phyloP scores from a whole-genome alignment of 2,329 filamentous ascomycete species.

The Ilyonectria robusta region DNA sequence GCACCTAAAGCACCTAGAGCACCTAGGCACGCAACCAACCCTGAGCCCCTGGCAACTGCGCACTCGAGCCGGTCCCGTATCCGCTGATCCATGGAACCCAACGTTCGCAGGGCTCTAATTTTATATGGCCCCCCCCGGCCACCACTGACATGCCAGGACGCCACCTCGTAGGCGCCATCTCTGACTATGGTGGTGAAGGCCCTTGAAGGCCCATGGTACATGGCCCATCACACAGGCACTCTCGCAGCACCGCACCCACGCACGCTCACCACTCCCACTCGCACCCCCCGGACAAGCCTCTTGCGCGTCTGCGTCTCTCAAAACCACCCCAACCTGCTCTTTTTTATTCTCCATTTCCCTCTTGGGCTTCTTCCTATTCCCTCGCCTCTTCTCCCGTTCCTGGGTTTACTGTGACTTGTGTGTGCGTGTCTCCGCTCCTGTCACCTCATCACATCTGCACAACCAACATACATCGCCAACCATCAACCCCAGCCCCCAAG shows the following conservation, averaged over 20 bases:
- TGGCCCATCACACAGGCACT: conserved; percentile 54
- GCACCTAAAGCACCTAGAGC: conserved; percentile 3
- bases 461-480: conserved; percentile 42
- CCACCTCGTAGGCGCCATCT: conserved; percentile 60
- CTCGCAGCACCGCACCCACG: conserved; percentile 39
- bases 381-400: conserved; percentile 40
- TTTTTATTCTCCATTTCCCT: conserved; percentile 44
- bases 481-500: conserved; percentile 34
- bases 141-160: conserved; percentile 60
- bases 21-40: conserved; percentile 9
- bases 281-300: conserved; percentile 28
- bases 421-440: conserved; percentile 32
- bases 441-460: conserved; percentile 46
- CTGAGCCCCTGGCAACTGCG: conserved; percentile 41
- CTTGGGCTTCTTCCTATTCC: conserved; percentile 43
- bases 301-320: conserved; percentile 43
- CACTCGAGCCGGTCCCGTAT: conserved; percentile 46
- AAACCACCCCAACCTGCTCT: conserved; percentile 48
- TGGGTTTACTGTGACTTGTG: conserved; percentile 16
- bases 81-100: conserved; percentile 50
- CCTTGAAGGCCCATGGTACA: conserved; percentile 31
- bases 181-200: conserved; percentile 52
- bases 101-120: conserved; percentile 57
- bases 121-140: conserved; percentile 57
- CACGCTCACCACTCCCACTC: conserved; percentile 13